Conservation (phyloP, 805 yeast genomes). For the Jamesozyma hellenica region DNA sequence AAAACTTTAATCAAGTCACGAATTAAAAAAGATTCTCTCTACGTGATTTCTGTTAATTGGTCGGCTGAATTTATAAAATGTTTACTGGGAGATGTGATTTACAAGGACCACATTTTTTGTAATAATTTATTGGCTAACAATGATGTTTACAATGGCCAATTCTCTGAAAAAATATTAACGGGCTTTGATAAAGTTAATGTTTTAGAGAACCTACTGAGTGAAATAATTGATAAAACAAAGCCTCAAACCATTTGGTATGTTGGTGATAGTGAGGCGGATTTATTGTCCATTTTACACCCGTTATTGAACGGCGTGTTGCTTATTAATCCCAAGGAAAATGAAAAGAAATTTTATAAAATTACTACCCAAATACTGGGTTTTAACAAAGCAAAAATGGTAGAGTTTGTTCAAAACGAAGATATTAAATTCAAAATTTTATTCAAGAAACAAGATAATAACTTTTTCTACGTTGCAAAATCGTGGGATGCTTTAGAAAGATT, state of each 20-base stretch:
- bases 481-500: constrained; percentile 10
- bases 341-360: constrained; percentile 15
- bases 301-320: constrained; percentile 20
- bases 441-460: constrained; percentile 8
- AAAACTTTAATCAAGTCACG: constrained; percentile 4
- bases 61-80: constrained; percentile 20
- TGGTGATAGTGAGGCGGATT: constrained; percentile 29
- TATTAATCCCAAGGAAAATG: constrained; percentile 14
- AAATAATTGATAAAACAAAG: neutral
- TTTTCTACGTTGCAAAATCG: constrained; percentile 11
- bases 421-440: constrained; percentile 4
- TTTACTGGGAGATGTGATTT: constrained; percentile 7
- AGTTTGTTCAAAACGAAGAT: neutral
- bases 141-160: constrained; percentile 16
- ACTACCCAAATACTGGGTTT: constrained; percentile 11
- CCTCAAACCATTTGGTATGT: constrained; percentile 18
- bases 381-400: neutral
- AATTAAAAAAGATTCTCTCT: constrained; percentile 7
- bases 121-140: constrained; percentile 13
- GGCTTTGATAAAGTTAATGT: constrained; percentile 22
- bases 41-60: constrained; percentile 27
- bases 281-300: constrained; percentile 21
- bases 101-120: constrained; percentile 14
- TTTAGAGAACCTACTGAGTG: constrained; percentile 6
- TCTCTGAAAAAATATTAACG: constrained; percentile 17